Conservation (phyloP, 1,284 basidiomycete species). For the Dichomitus squalens region DNA sequence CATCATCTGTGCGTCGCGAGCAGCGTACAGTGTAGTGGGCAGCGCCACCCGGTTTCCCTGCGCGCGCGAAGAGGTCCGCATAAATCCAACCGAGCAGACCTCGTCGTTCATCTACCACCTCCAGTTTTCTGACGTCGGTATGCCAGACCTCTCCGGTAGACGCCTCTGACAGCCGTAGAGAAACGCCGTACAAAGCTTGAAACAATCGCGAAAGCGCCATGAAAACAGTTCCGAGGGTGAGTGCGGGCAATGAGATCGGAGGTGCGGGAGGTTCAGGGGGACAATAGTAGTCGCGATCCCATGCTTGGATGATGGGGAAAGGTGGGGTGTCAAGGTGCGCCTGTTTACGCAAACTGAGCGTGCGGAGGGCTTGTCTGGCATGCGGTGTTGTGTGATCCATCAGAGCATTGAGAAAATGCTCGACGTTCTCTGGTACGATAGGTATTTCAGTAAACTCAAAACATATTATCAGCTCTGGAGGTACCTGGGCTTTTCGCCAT, state of each 20-base stretch:
- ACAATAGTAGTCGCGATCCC: constrained; percentile 93
- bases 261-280: constrained; percentile 75
- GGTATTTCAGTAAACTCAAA: neutral
- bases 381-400: constrained; percentile 76
- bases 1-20: constrained; percentile 89
- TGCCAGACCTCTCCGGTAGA: constrained; percentile 89
- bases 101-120: constrained; percentile 87
- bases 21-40: constrained; percentile 98
- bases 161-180: constrained; percentile 70
- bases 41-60: constrained; percentile 88
- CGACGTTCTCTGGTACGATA: constrained; percentile 73
- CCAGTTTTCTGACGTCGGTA: constrained; percentile 84
- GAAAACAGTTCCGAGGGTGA: constrained; percentile 85
- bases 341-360: constrained; percentile 77
- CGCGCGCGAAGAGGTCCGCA: constrained; percentile 86
- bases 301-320: constrained; percentile 78
- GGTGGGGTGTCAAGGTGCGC: constrained; percentile 55
- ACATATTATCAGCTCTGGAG: neutral
- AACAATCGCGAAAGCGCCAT: constrained; percentile 88
- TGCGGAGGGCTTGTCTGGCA: constrained; percentile 71
- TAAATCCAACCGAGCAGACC: constrained; percentile 94
- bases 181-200: constrained; percentile 84
- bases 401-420: constrained; percentile 79
- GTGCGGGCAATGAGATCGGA: constrained; percentile 67
- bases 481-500: constrained; percentile 90